Evolutionary conservation across 164 flowering plant species (phyloP).

Genomic region (Annona squamosa): DNA sequence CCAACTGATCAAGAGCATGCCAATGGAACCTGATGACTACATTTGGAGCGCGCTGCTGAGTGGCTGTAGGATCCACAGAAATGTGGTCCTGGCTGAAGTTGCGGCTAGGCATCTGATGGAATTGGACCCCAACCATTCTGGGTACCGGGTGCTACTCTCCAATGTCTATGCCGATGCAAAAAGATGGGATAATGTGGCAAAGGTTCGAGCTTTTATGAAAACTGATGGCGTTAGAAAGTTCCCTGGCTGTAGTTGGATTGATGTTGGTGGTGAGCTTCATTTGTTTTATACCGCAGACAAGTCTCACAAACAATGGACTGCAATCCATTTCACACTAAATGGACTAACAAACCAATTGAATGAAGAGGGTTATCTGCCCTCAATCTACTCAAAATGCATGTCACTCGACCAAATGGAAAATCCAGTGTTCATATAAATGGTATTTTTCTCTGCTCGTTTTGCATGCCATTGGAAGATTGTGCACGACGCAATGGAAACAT

Average conservation of each 20-base stretch:
- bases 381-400: neutral
- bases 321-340: slow-evolving; percentile 16
- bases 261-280: slow-evolving; percentile 17
- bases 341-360: slow-evolving; percentile 18
- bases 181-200: slow-evolving; percentile 17
- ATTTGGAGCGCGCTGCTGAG: slow-evolving; percentile 27
- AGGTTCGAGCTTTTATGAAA: slow-evolving; percentile 23
- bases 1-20: slow-evolving; percentile 20
- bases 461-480: too few relatives aligned
- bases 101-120: slow-evolving; percentile 21
- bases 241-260: slow-evolving; percentile 30
- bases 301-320: slow-evolving; percentile 12
- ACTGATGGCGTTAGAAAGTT: slow-evolving; percentile 19
- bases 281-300: slow-evolving; percentile 21
- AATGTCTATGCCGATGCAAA: slow-evolving; percentile 20
- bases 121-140: slow-evolving; percentile 24
- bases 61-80: slow-evolving; percentile 24
- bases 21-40: slow-evolving; percentile 23
- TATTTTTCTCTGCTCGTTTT: neutral
- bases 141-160: slow-evolving; percentile 25
- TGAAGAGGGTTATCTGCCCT: slow-evolving; percentile 20
- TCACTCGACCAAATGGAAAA: neutral
- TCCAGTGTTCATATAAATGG: neutral
- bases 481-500: too few relatives aligned
- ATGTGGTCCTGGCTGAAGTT: slow-evolving; percentile 22